These are phyloP conservation scores for Coprinellus aureogranulatus DNA, from an alignment of 768 basidiomycete species.

Conservation along the genomic window DNA sequence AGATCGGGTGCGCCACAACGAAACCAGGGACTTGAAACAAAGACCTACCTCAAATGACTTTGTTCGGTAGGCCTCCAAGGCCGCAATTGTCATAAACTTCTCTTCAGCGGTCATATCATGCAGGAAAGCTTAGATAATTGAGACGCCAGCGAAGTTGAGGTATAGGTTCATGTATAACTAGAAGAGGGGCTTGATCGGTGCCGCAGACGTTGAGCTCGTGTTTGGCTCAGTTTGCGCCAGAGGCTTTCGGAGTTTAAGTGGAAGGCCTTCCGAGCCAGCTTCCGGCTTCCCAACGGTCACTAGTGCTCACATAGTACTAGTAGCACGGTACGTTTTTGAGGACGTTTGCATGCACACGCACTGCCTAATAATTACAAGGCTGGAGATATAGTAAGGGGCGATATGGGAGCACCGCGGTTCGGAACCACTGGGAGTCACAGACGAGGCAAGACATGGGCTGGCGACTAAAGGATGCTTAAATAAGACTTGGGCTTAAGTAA, in stretches of 20 bases:
- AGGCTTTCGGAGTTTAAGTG: slow-evolving; percentile 17
- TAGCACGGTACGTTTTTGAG: too few species aligned
- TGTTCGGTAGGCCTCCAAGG: background rate
- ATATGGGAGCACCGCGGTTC: too few species aligned
- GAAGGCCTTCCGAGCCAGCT: background rate
- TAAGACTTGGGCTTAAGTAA: too few species aligned
- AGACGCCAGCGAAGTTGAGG: background rate
- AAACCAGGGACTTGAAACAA: background rate
- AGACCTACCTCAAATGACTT: slow-evolving; percentile 15
- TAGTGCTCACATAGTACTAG: too few species aligned
- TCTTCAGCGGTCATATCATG: background rate
- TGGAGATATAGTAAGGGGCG: too few species aligned
- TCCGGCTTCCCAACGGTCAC: background rate
- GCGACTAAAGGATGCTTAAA: too few species aligned
- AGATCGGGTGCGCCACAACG: background rate
- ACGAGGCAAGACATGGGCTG: too few species aligned
- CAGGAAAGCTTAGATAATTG: background rate
- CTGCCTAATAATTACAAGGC: background rate
- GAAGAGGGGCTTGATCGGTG: background rate
- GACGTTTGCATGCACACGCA: too few species aligned
- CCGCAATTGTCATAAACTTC: slow-evolving; percentile 2
- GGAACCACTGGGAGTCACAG: too few species aligned
- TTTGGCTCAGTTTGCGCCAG: slow-evolving; percentile 14
- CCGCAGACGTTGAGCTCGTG: background rate
- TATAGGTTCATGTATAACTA: background rate